Evolutionary conservation across 2,329 filamentous ascomycete genomes (phyloP), one percentile per base, ranked within the genome.

Genomic region (Periconia macrospinosa): DNA sequence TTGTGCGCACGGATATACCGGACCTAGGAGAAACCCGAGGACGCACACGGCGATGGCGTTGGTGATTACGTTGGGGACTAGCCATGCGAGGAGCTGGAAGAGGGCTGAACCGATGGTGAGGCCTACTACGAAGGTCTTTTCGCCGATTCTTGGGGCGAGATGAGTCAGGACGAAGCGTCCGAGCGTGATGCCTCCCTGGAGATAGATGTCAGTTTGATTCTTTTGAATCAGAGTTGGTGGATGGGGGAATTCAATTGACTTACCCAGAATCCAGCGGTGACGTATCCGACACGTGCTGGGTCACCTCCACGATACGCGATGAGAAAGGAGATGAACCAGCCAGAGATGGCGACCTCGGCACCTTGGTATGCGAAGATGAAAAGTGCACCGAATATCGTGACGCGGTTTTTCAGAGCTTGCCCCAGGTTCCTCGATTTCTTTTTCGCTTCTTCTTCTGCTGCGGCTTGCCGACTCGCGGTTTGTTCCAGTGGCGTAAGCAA

Each of bases 291-390:
- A 3, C 81, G 79, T 0, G 82, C 78, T 7, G 89, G 89, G 61
- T 88, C 81, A 14, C 89, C 90, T 52, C 85, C 78, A 37, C 90
- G 86, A 57, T 86, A 83, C 47, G 83, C 82, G 72, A 94, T 91
- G 40, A 95, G 78, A 76, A 92, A 95, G 2, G 88, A 91, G 57
- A 93, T 91, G 46, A 93, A 87, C 91, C 91, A 95, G 49, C 91
- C 90, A 0, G 88, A 90, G 59, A 93, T 90, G 14, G 86, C 87
- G 15, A 95, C 90, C 73, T 95, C 91, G 35, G 89, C 88, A 33
- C 90, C 91, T 73, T 94, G 90, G 71, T 96, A 95, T 23, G 86
- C 85, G 70, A 95, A 94, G 71, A 94, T 89, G 77, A 94, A 94
- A 10, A 91, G 71, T 0, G 90, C 87, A 2, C 90, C 89, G 0